Evolutionary conservation across 805 yeast genomes (phyloP).

Genomic region (Wickerhamiella vanderwaltii): DNA sequence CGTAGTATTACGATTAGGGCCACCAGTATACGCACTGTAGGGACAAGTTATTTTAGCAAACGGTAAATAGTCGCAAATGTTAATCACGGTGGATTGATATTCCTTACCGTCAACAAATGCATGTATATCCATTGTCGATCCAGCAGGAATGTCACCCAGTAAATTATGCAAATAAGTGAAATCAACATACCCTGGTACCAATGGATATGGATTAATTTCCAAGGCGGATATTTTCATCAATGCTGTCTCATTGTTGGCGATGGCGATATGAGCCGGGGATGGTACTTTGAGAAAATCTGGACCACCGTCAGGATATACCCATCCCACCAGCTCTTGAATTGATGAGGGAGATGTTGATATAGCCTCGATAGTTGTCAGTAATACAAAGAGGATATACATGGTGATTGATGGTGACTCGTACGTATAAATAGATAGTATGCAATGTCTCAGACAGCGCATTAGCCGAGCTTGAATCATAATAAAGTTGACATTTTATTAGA

Average conservation of each 20-base stretch:
- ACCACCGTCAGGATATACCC: constrained; percentile 14
- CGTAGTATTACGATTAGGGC: constrained; percentile 13
- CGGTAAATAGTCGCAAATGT: constrained; percentile 22
- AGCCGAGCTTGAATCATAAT: no score
- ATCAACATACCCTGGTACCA: constrained; percentile 22
- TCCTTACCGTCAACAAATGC: constrained; percentile 16
- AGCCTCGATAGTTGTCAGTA: no score
- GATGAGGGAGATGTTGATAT: constrained; percentile 6
- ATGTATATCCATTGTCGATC: constrained; percentile 17
- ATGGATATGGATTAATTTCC: constrained; percentile 22
- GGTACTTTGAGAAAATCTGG: constrained; percentile 15
- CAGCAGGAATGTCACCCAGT: constrained; percentile 19
- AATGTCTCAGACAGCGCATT: no score
- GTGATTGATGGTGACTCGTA: no score
- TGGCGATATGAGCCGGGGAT: constrained; percentile 12
- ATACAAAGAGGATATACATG: no score
- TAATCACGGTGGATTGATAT: constrained; percentile 18
- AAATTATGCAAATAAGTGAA: constrained; percentile 21
- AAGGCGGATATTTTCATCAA: constrained; percentile 19
- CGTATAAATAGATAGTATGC: no score
- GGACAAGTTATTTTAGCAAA: constrained; percentile 25
- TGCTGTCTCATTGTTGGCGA: constrained; percentile 21
- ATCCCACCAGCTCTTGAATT: constrained; percentile 14
- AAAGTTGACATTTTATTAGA: no score
- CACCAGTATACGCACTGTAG: constrained; percentile 11